Evolutionary conservation across 768 basidiomycete species (phyloP).

Genomic region (Mycena metata): DNA sequence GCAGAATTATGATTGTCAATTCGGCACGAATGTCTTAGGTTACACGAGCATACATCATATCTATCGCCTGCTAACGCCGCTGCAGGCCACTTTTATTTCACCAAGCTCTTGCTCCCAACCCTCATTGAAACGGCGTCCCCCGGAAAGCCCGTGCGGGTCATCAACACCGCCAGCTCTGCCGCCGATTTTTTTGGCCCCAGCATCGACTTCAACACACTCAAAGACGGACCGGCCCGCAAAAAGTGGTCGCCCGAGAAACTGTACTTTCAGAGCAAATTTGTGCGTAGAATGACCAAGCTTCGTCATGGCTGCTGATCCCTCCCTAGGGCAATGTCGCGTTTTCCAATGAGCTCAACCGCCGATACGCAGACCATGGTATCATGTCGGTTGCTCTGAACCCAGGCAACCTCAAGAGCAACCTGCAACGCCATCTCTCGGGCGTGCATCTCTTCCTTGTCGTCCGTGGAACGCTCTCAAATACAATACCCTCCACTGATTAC

Average conservation of each 20-base stretch:
- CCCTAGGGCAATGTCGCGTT: slow-evolving; percentile 60
- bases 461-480: neutral
- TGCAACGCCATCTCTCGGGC: slow-evolving; percentile 21
- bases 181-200: neutral
- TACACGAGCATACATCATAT: no score
- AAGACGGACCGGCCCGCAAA: slow-evolving; percentile 41
- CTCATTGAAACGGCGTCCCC: slow-evolving; percentile 51
- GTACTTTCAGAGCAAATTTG: slow-evolving; percentile 43
- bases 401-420: slow-evolving; percentile 42
- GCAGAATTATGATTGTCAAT: slow-evolving; percentile 48
- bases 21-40: slow-evolving; percentile 45
- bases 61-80: no score
- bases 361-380: slow-evolving; percentile 57
- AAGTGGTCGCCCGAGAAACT: slow-evolving; percentile 20
- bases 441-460: slow-evolving; percentile 8
- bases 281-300: neutral
- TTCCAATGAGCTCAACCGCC: slow-evolving; percentile 55
- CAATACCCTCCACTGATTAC: no score
- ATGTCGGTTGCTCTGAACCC: slow-evolving; percentile 60
- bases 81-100: slow-evolving; percentile 71
- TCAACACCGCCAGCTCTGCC: slow-evolving; percentile 45
- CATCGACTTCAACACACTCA: slow-evolving; percentile 39
- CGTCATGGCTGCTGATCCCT: no score
- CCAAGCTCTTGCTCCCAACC: slow-evolving; percentile 61
- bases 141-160: slow-evolving; percentile 57